A percentile compares a stretch with the other conserved stretches of the same genome.
These are phyloP conservation scores for Suhomyces xylopsoci DNA, from an alignment of 805 yeast species.

Conservation along the genomic window DNA sequence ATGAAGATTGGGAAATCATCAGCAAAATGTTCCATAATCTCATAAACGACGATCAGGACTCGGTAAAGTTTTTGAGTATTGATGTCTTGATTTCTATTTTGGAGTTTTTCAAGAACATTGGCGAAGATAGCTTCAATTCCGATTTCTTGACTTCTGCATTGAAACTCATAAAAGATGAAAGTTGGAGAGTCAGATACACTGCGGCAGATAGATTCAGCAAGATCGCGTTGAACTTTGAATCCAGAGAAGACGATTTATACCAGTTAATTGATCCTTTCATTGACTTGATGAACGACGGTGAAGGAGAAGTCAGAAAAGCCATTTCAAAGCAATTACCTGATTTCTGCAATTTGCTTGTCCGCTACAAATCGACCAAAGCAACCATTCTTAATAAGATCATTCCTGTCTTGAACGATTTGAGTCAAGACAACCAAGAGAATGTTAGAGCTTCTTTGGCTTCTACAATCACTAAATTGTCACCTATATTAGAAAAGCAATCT, in stretches of 20 bases:
- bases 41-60: conserved; percentile 86
- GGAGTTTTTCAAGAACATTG: conserved; percentile 56
- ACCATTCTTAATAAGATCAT: conserved; percentile 66
- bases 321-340: conserved; percentile 87
- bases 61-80: conserved; percentile 85
- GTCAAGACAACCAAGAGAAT: conserved; percentile 87
- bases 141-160: conserved; percentile 65
- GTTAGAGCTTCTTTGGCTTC: conserved; percentile 92
- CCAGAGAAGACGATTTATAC: conserved; percentile 52
- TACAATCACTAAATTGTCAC: conserved; percentile 82
- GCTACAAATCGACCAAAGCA: conserved; percentile 33
- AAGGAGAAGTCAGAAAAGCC: conserved; percentile 96
- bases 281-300: conserved; percentile 80
- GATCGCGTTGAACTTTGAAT: conserved; percentile 63
- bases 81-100: conserved; percentile 84
- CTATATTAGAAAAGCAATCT: conserved; percentile 77
- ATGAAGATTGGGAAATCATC: conserved; percentile 71
- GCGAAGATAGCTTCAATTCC: conserved; percentile 56
- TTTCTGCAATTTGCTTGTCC: conserved; percentile 52
- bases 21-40: conserved; percentile 78
- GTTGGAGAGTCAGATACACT: conserved; percentile 98
- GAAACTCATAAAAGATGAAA: conserved; percentile 76
- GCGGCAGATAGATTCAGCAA: conserved; percentile 90
- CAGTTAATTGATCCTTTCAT: conserved; percentile 71
- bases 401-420: conserved; percentile 78